These are phyloP conservation scores for Lyophyllum atratum DNA, from an alignment of 768 basidiomycete genomes.

Conservation along the genomic window DNA sequence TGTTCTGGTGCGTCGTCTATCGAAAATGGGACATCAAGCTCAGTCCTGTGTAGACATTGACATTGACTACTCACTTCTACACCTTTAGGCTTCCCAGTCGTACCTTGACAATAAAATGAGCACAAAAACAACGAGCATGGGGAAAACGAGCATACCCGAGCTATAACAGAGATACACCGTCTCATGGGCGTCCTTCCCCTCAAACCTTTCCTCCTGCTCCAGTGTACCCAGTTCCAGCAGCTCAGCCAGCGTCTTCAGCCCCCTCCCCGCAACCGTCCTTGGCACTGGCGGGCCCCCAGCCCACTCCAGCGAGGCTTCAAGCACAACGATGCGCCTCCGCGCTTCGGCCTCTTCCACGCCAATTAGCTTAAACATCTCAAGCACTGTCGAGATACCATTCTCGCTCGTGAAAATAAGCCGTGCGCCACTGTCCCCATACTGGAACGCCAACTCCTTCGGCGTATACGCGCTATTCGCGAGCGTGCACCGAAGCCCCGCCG, in stretches of 20 bases:
- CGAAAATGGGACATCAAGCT: background rate
- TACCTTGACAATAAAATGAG: constrained; percentile 46
- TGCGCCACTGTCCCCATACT: constrained; percentile 70
- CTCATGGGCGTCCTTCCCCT: constrained; percentile 52
- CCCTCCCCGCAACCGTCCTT: background rate
- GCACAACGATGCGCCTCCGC: constrained; percentile 55
- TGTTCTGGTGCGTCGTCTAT: constrained; percentile 69
- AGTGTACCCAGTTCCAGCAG: constrained; percentile 45
- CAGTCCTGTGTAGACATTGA: background rate
- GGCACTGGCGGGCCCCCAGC: constrained; percentile 35
- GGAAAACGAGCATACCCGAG: constrained; percentile 25
- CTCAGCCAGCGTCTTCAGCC: constrained; percentile 20
- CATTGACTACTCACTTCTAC: constrained; percentile 38
- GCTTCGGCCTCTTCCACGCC: constrained; percentile 51
- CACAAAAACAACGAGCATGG: background rate
- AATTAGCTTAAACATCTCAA: constrained; percentile 54
- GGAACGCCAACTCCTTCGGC: constrained; percentile 66
- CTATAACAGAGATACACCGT: constrained; percentile 69
- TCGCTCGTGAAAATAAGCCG: constrained; percentile 66
- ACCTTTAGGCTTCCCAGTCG: constrained; percentile 80
- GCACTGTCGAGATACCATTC: constrained; percentile 54
- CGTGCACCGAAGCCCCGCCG: constrained; percentile 69
- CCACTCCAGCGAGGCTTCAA: constrained; percentile 53
- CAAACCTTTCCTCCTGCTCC: constrained; percentile 53
- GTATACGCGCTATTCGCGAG: constrained; percentile 77